Base-by-base conservation (phyloP, 1,284 basidiomycete genomes). In the Malassezia japonica region DNA sequence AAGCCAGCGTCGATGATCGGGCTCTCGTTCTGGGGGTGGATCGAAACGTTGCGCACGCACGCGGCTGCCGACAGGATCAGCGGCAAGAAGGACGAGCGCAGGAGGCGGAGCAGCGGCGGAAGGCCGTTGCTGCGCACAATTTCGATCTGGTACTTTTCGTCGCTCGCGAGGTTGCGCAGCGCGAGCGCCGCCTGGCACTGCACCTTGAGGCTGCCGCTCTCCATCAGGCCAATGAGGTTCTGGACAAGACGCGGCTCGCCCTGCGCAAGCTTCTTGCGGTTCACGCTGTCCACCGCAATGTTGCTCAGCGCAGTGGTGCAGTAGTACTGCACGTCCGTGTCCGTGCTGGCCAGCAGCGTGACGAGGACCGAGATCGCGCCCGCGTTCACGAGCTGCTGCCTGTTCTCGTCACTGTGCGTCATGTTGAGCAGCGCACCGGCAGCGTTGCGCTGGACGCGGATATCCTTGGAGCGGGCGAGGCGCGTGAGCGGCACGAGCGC, bases 291-390 rank as follows among this genome's bases (percentile, higher is more conserved):
- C 50, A 72, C 70, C 45, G 94, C 94, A 65, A 99, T 99, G 75
- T 99, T 99, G 74, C 87, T 91, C 57, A 99, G 77, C 0, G 94
- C 94, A 21, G 94, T 99, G 6, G 94, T 99, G 76, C 94, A 99
- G 74, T 99, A 99, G 74, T 99, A 99, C 75, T 99, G 94, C 2
- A 98, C 94, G 74, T 98, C 92, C 18, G 92, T 98, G 74, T 99
- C 92, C 36, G 87, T 82, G n/a, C 88, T 92, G 72, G 91, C 92
- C 50, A 99, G 79, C 32, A 99, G 78, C 67, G 85, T 85, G 61
- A 99, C 94, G 23, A 98, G 82, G 31, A 98, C 94, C 12, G 94
- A 94, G 55, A 98, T 96, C 18, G 94, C 94, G 12, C 94, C 94
- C 23, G 94, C 94, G 64, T 91, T 94, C 65, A 99, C 94, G 39